Evolutionary conservation across 139 green algal genomes (phyloP).

Genomic region (Ulvella scutata): DNA sequence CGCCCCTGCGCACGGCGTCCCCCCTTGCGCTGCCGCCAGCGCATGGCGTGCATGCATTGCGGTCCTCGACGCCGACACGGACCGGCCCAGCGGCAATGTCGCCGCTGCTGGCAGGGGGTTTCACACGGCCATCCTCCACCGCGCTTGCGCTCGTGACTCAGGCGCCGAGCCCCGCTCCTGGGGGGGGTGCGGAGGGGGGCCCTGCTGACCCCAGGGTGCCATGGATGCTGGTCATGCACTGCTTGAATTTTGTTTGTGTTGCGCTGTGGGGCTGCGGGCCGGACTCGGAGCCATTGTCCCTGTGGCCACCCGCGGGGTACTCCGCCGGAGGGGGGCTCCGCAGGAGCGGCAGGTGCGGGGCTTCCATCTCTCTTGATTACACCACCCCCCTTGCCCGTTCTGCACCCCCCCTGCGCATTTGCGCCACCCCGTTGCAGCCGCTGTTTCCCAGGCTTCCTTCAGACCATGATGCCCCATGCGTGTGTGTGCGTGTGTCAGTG

Average conservation of each 20-base stretch:
- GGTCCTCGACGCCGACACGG: background rate
- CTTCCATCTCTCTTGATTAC: background rate
- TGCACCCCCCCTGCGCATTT: too few species aligned
- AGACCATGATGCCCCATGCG: too few species aligned
- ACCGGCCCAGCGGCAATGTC: background rate
- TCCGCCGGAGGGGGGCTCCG: background rate
- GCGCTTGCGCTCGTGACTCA: background rate
- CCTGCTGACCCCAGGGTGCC: background rate
- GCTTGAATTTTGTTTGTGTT: background rate
- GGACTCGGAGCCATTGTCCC: background rate
- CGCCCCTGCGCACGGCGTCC: background rate
- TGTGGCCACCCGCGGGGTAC: background rate
- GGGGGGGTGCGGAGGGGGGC: background rate
- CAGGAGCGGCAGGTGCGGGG: background rate
- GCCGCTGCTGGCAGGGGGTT: background rate
- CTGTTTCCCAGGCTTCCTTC: too few species aligned
- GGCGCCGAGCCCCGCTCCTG: background rate
- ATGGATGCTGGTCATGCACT: conserved; percentile 1
- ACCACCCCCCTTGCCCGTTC: too few species aligned
- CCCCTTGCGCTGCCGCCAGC: too few species aligned
- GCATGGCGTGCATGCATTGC: too few species aligned
- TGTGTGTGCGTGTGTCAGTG: too few species aligned
- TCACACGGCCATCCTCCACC: too few species aligned
- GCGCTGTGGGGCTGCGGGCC: background rate
- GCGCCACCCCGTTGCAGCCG: too few species aligned